Conservation (phyloP, 495 filamentous ascomycete genomes). For the Aspergillus campestris region DNA sequence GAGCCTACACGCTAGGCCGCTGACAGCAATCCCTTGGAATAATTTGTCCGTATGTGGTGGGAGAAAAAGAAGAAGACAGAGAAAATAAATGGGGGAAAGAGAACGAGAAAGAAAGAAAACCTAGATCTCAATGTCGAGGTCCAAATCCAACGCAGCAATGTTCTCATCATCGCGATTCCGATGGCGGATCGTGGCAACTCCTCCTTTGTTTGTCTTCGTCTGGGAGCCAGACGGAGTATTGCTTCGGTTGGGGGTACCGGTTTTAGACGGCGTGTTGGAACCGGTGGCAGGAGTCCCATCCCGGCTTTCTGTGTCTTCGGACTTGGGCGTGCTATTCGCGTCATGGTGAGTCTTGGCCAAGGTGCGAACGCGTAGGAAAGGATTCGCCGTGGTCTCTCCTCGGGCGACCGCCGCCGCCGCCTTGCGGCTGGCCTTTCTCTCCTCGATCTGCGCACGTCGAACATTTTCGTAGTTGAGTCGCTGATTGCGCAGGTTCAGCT, state of each 20-base stretch:
- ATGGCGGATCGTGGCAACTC: slow-evolving; percentile 56
- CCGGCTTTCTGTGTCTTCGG: slow-evolving; percentile 32
- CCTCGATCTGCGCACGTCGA: slow-evolving; percentile 74
- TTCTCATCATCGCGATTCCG: slow-evolving; percentile 78
- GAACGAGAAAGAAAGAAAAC: not conserved
- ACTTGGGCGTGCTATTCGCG: slow-evolving; percentile 25
- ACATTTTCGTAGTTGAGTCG: slow-evolving; percentile 70
- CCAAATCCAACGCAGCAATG: slow-evolving; percentile 71
- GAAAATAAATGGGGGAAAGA: not conserved
- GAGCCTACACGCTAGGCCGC: too few species aligned
- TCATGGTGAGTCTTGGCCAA: slow-evolving; percentile 55
- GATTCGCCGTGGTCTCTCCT: slow-evolving; percentile 43
- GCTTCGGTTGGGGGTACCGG: slow-evolving; percentile 23
- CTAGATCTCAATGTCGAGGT: slow-evolving; percentile 70
- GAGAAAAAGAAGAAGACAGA: not conserved
- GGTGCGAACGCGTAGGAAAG: slow-evolving; percentile 54
- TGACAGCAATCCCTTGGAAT: too few species aligned
- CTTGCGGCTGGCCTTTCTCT: slow-evolving; percentile 57
- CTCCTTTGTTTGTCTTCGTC: slow-evolving; percentile 48
- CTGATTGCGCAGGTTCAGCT: slow-evolving; percentile 71
- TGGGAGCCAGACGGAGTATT: slow-evolving; percentile 41
- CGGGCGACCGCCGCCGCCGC: slow-evolving; percentile 47
- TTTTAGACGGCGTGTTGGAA: slow-evolving; percentile 17
- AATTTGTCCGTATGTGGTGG: too few species aligned
- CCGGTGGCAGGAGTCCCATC: slow-evolving; percentile 37